Conservation (phyloP, 257 asterid species). For the Lavandula angustifolia region DNA sequence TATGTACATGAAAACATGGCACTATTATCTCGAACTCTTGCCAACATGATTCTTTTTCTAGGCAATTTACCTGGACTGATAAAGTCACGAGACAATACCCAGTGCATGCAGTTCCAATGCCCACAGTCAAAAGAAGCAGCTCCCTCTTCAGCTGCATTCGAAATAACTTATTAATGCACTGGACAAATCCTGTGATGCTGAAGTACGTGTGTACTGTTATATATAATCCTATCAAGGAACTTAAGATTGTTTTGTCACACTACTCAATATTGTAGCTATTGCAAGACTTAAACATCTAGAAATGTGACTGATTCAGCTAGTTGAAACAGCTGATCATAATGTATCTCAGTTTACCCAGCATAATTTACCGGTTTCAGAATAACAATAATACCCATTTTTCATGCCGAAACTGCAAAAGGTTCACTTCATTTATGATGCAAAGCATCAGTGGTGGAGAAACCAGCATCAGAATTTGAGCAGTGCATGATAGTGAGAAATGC, state of each 20-base stretch:
- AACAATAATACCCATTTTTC: background rate
- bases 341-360: background rate
- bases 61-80: slow-evolving; percentile 65
- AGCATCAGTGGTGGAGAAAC: background rate
- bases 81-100: slow-evolving; percentile 86
- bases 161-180: slow-evolving; percentile 30
- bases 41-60: background rate
- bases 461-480: slow-evolving; percentile 9
- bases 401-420: background rate
- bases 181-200: slow-evolving; percentile 8
- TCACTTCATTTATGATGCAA: slow-evolving; percentile 4
- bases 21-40: background rate
- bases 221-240: background rate
- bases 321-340: background rate
- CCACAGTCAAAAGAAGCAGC: slow-evolving; percentile 71
- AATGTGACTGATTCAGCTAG: background rate
- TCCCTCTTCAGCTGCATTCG: slow-evolving; percentile 88
- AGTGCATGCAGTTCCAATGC: slow-evolving; percentile 82
- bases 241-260: slow-evolving; percentile 20
- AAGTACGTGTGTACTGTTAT: background rate
- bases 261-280: slow-evolving; percentile 8
- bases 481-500: background rate
- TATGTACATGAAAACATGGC: no score
- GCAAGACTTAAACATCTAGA: slow-evolving; percentile 8
- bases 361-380: background rate